These are phyloP conservation scores for Wickerhamomyces sp. DNA, from an alignment of 1,139 yeast genomes.

Conservation along the genomic window DNA sequence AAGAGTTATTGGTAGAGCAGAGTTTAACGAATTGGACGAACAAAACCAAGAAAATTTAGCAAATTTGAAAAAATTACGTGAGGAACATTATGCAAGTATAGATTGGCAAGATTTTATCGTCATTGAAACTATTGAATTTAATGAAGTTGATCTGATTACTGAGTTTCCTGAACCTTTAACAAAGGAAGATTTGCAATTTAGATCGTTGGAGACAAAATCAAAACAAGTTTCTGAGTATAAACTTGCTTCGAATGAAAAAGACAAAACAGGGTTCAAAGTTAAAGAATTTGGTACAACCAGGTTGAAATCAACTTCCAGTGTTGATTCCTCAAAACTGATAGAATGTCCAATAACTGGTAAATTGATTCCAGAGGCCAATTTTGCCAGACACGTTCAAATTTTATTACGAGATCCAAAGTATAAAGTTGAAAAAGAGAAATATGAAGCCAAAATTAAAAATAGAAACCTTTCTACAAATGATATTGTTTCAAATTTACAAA, in stretches of 20 bases:
- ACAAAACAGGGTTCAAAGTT: slow-evolving; percentile 42
- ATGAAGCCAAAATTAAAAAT: slow-evolving; percentile 56
- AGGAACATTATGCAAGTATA: slow-evolving; percentile 62
- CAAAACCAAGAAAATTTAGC: slow-evolving; percentile 28
- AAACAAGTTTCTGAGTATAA: slow-evolving; percentile 17
- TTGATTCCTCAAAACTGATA: slow-evolving; percentile 30
- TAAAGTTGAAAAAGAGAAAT: slow-evolving; percentile 62
- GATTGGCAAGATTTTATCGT: slow-evolving; percentile 85
- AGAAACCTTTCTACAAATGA: slow-evolving; percentile 65
- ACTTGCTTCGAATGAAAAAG: slow-evolving; percentile 6
- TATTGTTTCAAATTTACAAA: slow-evolving; percentile 70
- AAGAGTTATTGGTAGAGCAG: slow-evolving; percentile 54
- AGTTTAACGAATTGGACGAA: slow-evolving; percentile 38
- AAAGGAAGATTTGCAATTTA: slow-evolving; percentile 54
- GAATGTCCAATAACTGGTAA: slow-evolving; percentile 74
- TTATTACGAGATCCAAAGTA: slow-evolving; percentile 76
- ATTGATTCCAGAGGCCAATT: slow-evolving; percentile 63
- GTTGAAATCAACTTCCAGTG: slow-evolving; percentile 30
- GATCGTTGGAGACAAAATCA: slow-evolving; percentile 50
- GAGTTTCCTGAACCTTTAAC: slow-evolving; percentile 59
- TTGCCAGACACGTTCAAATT: slow-evolving; percentile 70
- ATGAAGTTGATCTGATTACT: slow-evolving; percentile 56
- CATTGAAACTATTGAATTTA: slow-evolving; percentile 65
- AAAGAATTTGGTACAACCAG: slow-evolving; percentile 68
- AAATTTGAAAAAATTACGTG: slow-evolving; percentile 33